These are phyloP conservation scores for Lasiosphaeria miniovina DNA, from an alignment of 495 filamentous ascomycete species.

Conservation along the genomic window DNA sequence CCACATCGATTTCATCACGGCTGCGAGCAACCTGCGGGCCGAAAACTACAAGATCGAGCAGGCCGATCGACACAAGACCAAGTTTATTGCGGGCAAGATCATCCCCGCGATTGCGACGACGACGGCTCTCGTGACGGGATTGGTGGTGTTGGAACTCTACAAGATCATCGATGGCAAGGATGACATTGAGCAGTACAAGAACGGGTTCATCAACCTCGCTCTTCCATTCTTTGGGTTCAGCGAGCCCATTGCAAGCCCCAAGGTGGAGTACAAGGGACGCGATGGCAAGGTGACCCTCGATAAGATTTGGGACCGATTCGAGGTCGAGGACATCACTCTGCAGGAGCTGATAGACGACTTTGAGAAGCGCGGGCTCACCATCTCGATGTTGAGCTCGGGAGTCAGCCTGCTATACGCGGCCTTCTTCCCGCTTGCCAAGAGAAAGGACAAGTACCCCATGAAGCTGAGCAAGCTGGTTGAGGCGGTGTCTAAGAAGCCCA, in stretches of 20 bases:
- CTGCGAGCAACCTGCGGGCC: slow-evolving; percentile 92
- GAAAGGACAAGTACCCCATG: slow-evolving; percentile 65
- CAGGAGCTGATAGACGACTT: slow-evolving; percentile 81
- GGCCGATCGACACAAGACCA: slow-evolving; percentile 94
- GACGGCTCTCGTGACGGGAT: slow-evolving; percentile 89
- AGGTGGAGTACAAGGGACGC: slow-evolving; percentile 77
- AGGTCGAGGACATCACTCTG: slow-evolving; percentile 82
- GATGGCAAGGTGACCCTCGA: slow-evolving; percentile 81
- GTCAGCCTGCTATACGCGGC: slow-evolving; percentile 94
- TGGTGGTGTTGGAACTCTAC: slow-evolving; percentile 90
- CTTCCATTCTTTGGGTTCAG: slow-evolving; percentile 98
- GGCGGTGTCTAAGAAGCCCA: slow-evolving; percentile 83
- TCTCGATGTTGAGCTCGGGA: slow-evolving; percentile 93
- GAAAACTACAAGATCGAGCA: slow-evolving; percentile 95
- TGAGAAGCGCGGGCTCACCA: slow-evolving; percentile 69
- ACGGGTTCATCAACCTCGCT: slow-evolving; percentile 96
- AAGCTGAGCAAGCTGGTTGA: slow-evolving; percentile 82
- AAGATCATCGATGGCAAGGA: slow-evolving; percentile 95
- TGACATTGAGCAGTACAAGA: slow-evolving; percentile 97
- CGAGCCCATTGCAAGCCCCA: slow-evolving; percentile 89
- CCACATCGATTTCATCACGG: slow-evolving; percentile 99
- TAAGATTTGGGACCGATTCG: slow-evolving; percentile 97
- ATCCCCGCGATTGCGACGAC: slow-evolving; percentile 98
- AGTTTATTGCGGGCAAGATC: slow-evolving; percentile 99
- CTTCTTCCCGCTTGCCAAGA: slow-evolving; percentile 87